A percentile compares a stretch with the other conserved stretches of the same genome.
These are phyloP conservation scores for Ustilago sp. DNA, from an alignment of 1,284 basidiomycete genomes.

Conservation along the genomic window DNA sequence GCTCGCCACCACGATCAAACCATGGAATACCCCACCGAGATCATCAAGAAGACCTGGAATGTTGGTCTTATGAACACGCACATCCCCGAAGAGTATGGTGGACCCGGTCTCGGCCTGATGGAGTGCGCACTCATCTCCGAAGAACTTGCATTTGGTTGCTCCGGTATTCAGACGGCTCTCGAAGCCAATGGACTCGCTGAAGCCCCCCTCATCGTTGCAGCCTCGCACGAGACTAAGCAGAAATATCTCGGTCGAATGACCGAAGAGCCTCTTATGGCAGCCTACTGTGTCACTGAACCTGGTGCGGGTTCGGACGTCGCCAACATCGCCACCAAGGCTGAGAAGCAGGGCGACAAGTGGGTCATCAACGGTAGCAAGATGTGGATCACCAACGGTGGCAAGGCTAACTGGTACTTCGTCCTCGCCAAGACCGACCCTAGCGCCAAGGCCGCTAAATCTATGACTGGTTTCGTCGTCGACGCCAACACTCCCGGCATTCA, in stretches of 20 bases:
- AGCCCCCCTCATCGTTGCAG: constrained; percentile 73
- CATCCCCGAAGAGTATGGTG: constrained; percentile 72
- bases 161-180: constrained; percentile 73
- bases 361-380: constrained; percentile 73
- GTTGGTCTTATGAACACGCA: constrained; percentile 66
- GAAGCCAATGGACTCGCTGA: constrained; percentile 73
- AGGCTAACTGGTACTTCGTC: constrained; percentile 74
- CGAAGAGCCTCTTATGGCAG: constrained; percentile 74
- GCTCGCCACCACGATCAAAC: constrained; percentile 70
- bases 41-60: constrained; percentile 72
- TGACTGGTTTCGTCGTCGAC: constrained; percentile 75
- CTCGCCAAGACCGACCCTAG: constrained; percentile 73
- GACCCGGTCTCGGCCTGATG: constrained; percentile 72
- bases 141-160: constrained; percentile 73
- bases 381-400: constrained; percentile 72
- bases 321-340: constrained; percentile 70
- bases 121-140: constrained; percentile 73
- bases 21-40: constrained; percentile 72
- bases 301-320: constrained; percentile 74
- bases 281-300: constrained; percentile 74
- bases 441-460: constrained; percentile 72
- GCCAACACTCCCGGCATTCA: constrained; percentile 72
- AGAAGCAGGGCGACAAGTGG: constrained; percentile 73
- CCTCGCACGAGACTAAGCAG: constrained; percentile 72
- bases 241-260: constrained; percentile 75